Conservation (phyloP, 73 alveolate genomes). For the Paramecium caudatum region DNA sequence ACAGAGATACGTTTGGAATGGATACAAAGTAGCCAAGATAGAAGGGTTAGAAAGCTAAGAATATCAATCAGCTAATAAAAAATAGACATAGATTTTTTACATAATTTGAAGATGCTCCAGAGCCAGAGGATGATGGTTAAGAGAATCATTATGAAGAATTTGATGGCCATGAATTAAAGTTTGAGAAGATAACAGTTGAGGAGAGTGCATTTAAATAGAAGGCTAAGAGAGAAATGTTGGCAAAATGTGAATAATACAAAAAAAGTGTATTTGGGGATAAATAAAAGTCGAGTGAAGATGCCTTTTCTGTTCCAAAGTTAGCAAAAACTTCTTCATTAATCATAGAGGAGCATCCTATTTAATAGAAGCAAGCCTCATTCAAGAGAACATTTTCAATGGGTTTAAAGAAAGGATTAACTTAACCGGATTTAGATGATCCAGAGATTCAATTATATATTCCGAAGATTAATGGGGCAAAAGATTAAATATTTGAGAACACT, state of each 20-base stretch:
- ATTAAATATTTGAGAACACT: not conserved
- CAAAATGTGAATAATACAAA: not conserved
- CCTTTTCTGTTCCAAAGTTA: not conserved
- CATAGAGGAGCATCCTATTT: not conserved
- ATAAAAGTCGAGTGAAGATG: not conserved
- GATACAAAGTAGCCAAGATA: not conserved
- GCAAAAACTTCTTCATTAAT: not conserved
- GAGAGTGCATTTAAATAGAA: constrained; percentile 10
- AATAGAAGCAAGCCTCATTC: not conserved
- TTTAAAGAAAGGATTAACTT: constrained; percentile 7
- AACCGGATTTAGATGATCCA: constrained; percentile 8
- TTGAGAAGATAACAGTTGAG: not conserved
- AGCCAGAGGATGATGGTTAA: not conserved
- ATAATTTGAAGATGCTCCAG: constrained; percentile 33
- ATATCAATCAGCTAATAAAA: constrained; percentile 17
- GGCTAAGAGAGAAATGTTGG: constrained; percentile 31
- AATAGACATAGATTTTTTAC: constrained; percentile 45
- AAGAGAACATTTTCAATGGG: not conserved
- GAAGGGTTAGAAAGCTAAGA: constrained; percentile 11
- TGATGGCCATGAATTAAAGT: not conserved
- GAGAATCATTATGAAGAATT: not conserved
- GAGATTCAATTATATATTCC: not conserved
- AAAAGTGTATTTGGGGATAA: constrained; percentile 11
- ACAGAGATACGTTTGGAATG: constrained; percentile 13
- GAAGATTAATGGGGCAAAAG: constrained; percentile 7